Base-by-base conservation (phyloP, 768 basidiomycete genomes). In the Tubosaeta sp. region DNA sequence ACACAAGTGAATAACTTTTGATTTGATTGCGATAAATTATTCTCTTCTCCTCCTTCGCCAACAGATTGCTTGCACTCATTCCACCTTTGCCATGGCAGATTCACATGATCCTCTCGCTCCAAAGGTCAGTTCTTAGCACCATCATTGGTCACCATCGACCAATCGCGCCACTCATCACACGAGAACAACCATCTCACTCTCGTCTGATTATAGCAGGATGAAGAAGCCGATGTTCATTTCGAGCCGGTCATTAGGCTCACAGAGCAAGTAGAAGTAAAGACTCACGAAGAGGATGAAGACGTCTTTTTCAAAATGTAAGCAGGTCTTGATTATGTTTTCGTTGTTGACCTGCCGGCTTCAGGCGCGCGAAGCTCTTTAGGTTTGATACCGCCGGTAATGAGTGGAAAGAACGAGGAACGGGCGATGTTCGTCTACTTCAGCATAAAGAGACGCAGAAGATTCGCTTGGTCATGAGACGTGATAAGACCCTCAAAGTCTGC, bases 401-500 rank as follows among this genome's bases (percentile, higher is more conserved):
- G 74, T 99, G 97, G 97, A 99, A 99, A 71, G 97, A 99, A 75
- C 76, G 97, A 32, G 95, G 95, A 37, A 98, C 95, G 14, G 95
- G 95, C 43, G 93, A 95, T 70, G 94, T 92, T 59, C 88, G 92
- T 69, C 80, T 99, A 51, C 84, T 99, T 58, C 76, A 83, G 62
- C 91, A 97, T 78, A 92, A 88, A 72, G 83, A 84, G 66, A 87
- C 86, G 46, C 85, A 87, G 78, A 97, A 95, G 74, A 80, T 95
- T 65, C 83, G 97, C 57, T 82, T 99, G 56, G 93, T 99, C 70
- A 99, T 99, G 97, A 81, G 95, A 75, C 90, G 97, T 72, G 97
- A 99, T 81, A 97, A 97, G 85, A 99, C 97, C 44, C 80, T 93
- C 73, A 98, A 99, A 73, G 95, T 98, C 74, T 98, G 97, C 73